Conservation (phyloP, 2,329 filamentous ascomycete species). For the Tolypocladium guangdongense region DNA sequence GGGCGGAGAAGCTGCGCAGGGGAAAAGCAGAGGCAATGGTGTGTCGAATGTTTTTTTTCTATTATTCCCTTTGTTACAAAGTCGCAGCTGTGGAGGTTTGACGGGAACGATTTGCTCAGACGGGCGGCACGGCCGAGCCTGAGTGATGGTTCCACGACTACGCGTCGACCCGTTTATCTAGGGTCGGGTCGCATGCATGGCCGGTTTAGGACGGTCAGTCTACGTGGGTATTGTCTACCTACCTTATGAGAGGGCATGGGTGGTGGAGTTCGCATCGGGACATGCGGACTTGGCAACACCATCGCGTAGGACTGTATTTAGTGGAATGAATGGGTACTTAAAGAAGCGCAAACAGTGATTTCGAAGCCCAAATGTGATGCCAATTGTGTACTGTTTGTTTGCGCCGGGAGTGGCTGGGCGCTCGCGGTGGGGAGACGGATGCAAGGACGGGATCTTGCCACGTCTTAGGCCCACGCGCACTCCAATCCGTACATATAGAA, state of each 20-base stretch:
- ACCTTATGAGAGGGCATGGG: not conserved
- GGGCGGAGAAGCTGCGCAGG: slow-evolving; percentile 3
- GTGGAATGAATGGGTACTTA: not conserved
- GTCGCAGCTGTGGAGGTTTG: not conserved
- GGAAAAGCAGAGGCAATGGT: slow-evolving; percentile 2
- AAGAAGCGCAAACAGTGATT: not conserved
- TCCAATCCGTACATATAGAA: not conserved
- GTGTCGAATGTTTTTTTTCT: slow-evolving; percentile 1
- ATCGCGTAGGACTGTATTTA: not conserved
- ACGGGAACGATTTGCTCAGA: not conserved
- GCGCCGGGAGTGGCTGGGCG: not conserved
- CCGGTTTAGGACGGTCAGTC: not conserved
- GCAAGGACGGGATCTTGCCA: not conserved
- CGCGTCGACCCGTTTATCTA: not conserved
- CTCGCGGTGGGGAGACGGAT: not conserved
- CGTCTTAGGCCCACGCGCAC: no score
- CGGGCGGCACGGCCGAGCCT: not conserved
- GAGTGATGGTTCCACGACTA: not conserved
- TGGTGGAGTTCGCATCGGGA: not conserved
- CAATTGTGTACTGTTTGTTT: not conserved
- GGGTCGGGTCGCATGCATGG: not conserved
- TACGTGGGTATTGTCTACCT: not conserved
- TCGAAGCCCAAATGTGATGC: not conserved
- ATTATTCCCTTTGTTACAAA: slow-evolving; percentile 1
- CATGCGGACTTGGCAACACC: not conserved